Percentiles rank a stretch among this genome's conserved stretches.
Evolutionary conservation across 1,139 yeast species (phyloP).

Genomic region (Insectozyma bohioensis): DNA sequence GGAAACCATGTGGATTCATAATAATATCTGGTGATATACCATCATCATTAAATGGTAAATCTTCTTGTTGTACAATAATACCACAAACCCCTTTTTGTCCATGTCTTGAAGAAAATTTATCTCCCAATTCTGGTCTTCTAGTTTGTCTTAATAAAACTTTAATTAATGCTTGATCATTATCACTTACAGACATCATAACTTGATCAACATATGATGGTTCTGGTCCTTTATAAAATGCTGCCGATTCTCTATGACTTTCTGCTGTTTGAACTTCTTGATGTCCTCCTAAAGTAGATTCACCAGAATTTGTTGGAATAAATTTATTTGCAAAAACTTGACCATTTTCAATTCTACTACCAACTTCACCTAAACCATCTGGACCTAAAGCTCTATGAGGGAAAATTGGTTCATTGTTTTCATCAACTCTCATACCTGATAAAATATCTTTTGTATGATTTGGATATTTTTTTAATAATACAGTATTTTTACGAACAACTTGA

Average conservation of each 20-base stretch:
- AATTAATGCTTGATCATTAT: constrained; percentile 90
- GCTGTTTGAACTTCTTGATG: constrained; percentile 26
- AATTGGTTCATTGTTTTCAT: constrained; percentile 74
- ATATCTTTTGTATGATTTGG: constrained; percentile 93
- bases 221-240: constrained; percentile 89
- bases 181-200: constrained; percentile 96
- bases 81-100: constrained; percentile 99
- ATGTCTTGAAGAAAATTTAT: constrained; percentile 93
- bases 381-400: constrained; percentile 87
- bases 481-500: constrained; percentile 92
- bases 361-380: constrained; percentile 96
- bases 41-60: constrained; percentile 88
- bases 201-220: constrained; percentile 95
- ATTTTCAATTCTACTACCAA: constrained; percentile 84
- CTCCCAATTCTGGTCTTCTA: constrained; percentile 97
- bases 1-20: constrained; percentile 99
- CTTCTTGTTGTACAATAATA: constrained; percentile 94
- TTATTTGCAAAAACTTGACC: constrained; percentile 95
- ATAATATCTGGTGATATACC: constrained; percentile 94
- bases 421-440: constrained; percentile 86
- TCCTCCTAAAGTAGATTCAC: constrained; percentile 65
- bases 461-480: constrained; percentile 84
- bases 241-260: constrained; percentile 83
- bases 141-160: constrained; percentile 93
- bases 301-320: constrained; percentile 84